Evolutionary conservation across 176 grass and related monocot species (phyloP).

Genomic region (Aegilops sharonensis): DNA sequence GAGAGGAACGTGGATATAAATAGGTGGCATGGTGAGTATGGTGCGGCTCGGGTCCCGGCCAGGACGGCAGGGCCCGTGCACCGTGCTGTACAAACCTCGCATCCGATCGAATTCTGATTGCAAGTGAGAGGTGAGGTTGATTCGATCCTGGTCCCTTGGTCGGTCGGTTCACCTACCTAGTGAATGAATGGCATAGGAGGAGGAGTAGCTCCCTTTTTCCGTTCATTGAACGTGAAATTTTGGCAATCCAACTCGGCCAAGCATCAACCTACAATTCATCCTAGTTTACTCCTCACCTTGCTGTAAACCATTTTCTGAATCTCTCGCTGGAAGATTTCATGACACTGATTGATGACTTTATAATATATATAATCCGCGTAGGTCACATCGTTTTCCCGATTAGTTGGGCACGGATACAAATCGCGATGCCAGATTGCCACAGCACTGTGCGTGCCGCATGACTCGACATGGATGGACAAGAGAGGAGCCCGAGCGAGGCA

Average conservation of each 20-base stretch:
- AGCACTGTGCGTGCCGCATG: not conserved
- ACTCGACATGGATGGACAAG: conserved; percentile 12
- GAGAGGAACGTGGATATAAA: conserved; percentile 25
- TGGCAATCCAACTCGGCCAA: not conserved
- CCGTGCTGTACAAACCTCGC: conserved; percentile 43
- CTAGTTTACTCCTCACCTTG: not conserved
- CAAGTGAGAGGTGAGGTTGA: conserved; percentile 21
- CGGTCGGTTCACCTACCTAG: conserved; percentile 51
- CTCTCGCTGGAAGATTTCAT: no score
- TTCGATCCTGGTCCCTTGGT: conserved; percentile 40
- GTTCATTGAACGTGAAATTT: not conserved
- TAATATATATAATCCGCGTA: not conserved
- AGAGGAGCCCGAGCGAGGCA: conserved; percentile 2
- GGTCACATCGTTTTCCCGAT: not conserved
- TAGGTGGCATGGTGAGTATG: not conserved
- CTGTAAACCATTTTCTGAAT: not conserved
- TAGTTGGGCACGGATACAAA: not conserved
- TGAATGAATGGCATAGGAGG: not conserved
- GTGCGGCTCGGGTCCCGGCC: not conserved
- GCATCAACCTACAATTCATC: not conserved
- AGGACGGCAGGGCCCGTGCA: not conserved
- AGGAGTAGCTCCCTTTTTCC: not conserved
- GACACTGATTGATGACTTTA: not conserved
- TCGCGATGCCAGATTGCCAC: not conserved
- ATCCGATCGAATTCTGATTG: not conserved